phyloP scores from a whole-genome alignment of 225 moss, liverwort and hornwort species.

The Sphagnum tenellum region DNA sequence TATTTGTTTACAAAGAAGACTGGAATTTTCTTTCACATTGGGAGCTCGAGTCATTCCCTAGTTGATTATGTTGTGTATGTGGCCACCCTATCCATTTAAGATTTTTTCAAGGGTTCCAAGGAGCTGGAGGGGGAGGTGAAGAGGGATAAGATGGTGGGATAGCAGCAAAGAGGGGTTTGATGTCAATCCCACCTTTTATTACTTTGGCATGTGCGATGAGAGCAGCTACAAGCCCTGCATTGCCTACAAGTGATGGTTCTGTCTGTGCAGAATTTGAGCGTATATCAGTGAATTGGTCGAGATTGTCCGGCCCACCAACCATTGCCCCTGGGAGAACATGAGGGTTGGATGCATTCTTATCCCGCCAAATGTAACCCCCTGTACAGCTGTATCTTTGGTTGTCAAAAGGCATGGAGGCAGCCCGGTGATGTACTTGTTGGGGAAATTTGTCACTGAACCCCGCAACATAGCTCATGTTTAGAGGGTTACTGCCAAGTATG shows the following conservation, averaged over 20 bases:
- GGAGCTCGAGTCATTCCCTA: too few species aligned
- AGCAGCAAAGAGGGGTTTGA: conserved; percentile 39
- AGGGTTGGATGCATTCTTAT: conserved; percentile 21
- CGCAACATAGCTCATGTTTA: conserved; percentile 60
- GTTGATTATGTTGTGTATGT: too few species aligned
- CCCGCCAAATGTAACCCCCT: conserved; percentile 41
- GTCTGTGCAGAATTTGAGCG: conserved; percentile 49
- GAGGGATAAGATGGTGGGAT: conserved; percentile 24
- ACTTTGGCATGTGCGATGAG: conserved; percentile 51
- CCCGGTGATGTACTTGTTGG: conserved; percentile 63
- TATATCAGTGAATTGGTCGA: conserved; percentile 44
- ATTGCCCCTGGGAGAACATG: conserved; percentile 63
- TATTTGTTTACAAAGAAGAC: too few species aligned
- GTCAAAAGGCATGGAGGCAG: conserved; percentile 53
- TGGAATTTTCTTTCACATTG: too few species aligned
- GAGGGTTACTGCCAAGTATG: conserved; percentile 63
- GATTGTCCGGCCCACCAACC: conserved; percentile 67
- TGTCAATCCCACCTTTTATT: conserved; percentile 22
- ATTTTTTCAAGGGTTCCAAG: too few species aligned
- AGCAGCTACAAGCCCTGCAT: conserved; percentile 77
- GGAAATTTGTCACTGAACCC: conserved; percentile 64
- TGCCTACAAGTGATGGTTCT: conserved; percentile 75
- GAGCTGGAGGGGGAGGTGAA: conserved; percentile 26
- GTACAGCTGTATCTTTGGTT: conserved; percentile 27
- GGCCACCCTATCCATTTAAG: too few species aligned